phyloP scores from a whole-genome alignment of 352 stramenopile genomes.

The Aphanomyces stellatus region DNA sequence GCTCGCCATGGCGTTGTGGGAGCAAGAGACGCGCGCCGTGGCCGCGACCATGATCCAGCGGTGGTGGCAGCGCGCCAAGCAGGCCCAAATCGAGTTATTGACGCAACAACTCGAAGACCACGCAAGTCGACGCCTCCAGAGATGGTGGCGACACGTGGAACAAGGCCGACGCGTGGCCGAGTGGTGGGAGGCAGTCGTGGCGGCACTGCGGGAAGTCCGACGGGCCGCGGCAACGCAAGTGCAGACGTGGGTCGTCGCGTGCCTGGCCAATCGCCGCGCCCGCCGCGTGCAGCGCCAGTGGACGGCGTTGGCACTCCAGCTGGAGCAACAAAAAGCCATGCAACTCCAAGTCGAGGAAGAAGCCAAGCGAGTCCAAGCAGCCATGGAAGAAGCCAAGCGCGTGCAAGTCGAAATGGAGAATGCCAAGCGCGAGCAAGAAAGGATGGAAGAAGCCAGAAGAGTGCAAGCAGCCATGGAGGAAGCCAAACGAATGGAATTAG shows the following conservation, averaged over 20 bases:
- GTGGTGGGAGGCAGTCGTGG: neutral
- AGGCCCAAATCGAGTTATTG: neutral
- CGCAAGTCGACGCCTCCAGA: neutral
- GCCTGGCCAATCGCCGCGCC: neutral
- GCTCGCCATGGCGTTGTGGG: neutral
- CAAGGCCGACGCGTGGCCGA: neutral
- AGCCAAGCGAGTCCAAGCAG: too few species aligned
- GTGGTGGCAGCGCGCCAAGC: too few species aligned
- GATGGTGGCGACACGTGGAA: neutral
- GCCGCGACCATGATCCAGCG: neutral
- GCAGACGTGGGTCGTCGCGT: neutral
- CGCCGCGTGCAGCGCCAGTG: neutral
- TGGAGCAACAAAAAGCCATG: neutral
- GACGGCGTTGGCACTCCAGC: neutral
- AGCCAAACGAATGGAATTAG: too few species aligned
- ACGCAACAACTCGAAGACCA: neutral
- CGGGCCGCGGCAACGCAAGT: neutral
- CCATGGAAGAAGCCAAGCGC: too few species aligned
- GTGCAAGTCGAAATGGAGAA: too few species aligned
- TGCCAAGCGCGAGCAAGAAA: too few species aligned
- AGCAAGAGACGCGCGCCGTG: neutral
- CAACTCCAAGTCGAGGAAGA: neutral
- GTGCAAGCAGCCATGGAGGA: too few species aligned
- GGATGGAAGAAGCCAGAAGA: too few species aligned
- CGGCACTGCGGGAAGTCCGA: neutral